phyloP scores from a whole-genome alignment of 305 asterid genomes.

The Fraxinus sp. region DNA sequence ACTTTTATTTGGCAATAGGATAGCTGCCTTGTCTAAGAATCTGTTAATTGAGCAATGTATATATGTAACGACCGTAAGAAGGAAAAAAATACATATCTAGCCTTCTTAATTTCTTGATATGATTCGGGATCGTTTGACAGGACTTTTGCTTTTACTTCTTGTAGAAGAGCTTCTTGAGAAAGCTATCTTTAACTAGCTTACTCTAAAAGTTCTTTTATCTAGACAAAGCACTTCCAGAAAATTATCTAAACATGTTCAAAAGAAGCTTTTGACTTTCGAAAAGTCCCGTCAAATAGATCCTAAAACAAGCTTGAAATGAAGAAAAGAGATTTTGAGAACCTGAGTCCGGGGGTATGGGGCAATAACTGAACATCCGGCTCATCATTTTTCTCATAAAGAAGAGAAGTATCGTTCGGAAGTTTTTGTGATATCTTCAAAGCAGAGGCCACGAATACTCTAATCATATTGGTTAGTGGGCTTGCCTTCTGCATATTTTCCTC shows the following conservation, averaged over 20 bases:
- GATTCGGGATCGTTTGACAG: neutral
- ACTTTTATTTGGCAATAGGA: neutral
- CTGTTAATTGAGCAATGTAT: neutral
- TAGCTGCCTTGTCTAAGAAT: conserved; percentile 28
- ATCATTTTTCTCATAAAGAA: neutral
- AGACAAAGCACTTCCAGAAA: too few species aligned
- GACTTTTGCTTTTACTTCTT: too few species aligned
- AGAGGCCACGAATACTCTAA: conserved; percentile 26
- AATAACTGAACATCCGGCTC: neutral
- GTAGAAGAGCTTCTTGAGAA: neutral
- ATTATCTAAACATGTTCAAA: too few species aligned
- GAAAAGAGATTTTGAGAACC: neutral
- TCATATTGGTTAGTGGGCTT: neutral
- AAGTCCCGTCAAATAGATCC: neutral
- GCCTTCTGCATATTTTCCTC: neutral
- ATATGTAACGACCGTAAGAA: neutral
- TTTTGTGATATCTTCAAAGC: conserved; percentile 6
- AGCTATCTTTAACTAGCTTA: neutral
- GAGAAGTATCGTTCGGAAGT: conserved; percentile 1
- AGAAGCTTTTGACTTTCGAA: neutral
- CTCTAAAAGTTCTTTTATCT: neutral
- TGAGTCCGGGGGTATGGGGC: neutral
- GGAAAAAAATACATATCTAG: neutral
- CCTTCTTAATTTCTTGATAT: neutral
- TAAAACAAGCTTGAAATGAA: too few species aligned